Conservation (phyloP, 192 early-diverging fungal genomes). For the Gonapodya sp. region DNA sequence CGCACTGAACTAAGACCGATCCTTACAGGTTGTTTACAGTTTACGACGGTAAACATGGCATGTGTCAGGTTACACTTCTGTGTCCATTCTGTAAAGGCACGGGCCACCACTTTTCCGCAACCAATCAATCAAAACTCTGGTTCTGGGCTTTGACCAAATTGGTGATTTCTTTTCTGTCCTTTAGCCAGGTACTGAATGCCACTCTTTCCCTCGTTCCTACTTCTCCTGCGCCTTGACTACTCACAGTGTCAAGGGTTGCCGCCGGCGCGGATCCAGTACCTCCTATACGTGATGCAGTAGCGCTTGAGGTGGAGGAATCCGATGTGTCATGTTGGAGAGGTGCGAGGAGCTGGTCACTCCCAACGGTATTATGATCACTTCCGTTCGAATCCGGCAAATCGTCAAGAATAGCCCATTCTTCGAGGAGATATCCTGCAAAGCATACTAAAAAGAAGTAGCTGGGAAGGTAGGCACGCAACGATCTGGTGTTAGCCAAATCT, state of each 20-base stretch:
- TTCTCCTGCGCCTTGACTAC: constrained; percentile 9
- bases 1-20: too few relatives aligned
- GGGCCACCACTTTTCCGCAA: constrained; percentile 13
- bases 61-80: too few relatives aligned
- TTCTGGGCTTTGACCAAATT: constrained; percentile 29
- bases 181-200: constrained; percentile 41
- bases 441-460: constrained; percentile 57
- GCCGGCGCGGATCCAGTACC: background rate
- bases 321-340: background rate
- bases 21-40: too few relatives aligned
- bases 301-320: constrained; percentile 4
- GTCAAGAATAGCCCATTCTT: constrained; percentile 21
- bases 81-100: too few relatives aligned
- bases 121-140: constrained; percentile 22
- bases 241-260: too few relatives aligned
- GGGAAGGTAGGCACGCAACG: constrained; percentile 29
- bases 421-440: constrained; percentile 56
- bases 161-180: constrained; percentile 43
- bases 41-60: too few relatives aligned
- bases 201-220: constrained; percentile 14
- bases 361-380: background rate
- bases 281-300: constrained; percentile 11
- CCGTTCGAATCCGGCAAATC: constrained; percentile 13
- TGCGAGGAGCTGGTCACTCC: background rate
- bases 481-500: background rate